Evolutionary conservation across 2,329 filamentous ascomycete species (phyloP), one percentile per base, ranked within the genome.

Genomic region (Cordyceps pruinosa): DNA sequence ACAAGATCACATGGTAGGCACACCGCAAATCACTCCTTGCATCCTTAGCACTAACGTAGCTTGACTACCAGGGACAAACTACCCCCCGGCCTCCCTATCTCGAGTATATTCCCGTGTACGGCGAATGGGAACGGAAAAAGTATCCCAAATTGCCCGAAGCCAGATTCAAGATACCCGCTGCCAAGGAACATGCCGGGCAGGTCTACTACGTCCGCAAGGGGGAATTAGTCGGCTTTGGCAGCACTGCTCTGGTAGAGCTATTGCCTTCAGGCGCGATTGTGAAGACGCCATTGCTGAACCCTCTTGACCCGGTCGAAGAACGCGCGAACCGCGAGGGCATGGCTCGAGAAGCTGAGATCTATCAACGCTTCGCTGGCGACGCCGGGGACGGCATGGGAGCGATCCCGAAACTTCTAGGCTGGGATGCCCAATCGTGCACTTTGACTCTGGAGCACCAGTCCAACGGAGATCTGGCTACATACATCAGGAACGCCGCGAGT

Each of bases 381-480:
- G 34, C 28, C 34, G 35, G 48, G 23, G n/a, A 30, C 15, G 48
- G 21, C 34, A 21, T 15, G 25, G 62, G 60, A 44, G 61, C 60
- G 34, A 51, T 66, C 26, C 59, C 62, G 13, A 57, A 59, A 41
- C 55, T 65, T 12, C 51, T 66, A 39, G 53, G 55, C 50, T 68
- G 64, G 63, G 59, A 68, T 57, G 58, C 62, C 9, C 42, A 61
- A 23, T 44, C 57, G 1, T 66, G 61, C 58, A 61, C 61, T 34
- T 56, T 68, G 58, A 66, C 64, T 23, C 61, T 69, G 47, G 62
- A 66, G 57, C 62, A 66, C 42, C 60, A 66, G 58, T 42, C 51
- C 42, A 67, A 67, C 53, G 66, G 67, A 37, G 61, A 59, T 30
- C 59, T 69, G 34, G 60, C 62, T 39, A 58, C 61, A 37, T 68